These are phyloP conservation scores for Cyclocybe cylindracea DNA, from an alignment of 768 basidiomycete genomes.

Conservation along the genomic window DNA sequence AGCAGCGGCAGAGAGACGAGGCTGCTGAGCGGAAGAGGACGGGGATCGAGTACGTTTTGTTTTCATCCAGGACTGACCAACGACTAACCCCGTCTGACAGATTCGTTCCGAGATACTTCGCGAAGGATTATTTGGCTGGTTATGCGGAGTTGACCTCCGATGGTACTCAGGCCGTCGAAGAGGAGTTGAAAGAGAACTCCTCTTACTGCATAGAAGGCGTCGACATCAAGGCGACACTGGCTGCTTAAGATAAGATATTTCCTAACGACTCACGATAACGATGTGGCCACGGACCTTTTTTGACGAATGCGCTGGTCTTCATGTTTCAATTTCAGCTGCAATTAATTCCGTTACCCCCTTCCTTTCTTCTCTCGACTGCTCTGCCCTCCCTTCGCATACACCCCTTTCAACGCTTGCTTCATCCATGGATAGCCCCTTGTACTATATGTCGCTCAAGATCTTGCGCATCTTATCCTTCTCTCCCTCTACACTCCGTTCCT, in stretches of 20 bases:
- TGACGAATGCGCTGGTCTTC: too few species aligned
- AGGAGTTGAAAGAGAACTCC: slow-evolving; percentile 56
- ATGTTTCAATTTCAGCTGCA: too few species aligned
- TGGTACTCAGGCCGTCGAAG: slow-evolving; percentile 72
- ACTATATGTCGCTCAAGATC: too few species aligned
- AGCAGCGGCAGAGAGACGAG: slow-evolving; percentile 90
- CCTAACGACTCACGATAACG: too few species aligned
- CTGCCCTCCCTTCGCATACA: too few species aligned
- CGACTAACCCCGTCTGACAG: slow-evolving; percentile 30
- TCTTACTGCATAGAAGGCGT: slow-evolving; percentile 29
- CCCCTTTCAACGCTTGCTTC: too few species aligned
- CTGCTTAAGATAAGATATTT: not conserved
- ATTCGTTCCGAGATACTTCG: slow-evolving; percentile 78
- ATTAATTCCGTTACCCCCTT: too few species aligned
- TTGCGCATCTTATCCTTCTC: too few species aligned
- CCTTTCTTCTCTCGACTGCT: too few species aligned
- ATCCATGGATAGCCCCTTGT: too few species aligned
- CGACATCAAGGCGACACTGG: slow-evolving; percentile 11
- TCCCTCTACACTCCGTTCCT: too few species aligned
- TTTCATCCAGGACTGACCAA: not conserved
- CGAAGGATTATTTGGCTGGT: slow-evolving; percentile 65
- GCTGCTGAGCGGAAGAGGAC: slow-evolving; percentile 86
- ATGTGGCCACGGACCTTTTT: too few species aligned
- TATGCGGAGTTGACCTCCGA: slow-evolving; percentile 66
- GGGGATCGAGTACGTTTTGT: slow-evolving; percentile 67